Conservation (phyloP, 257 asterid genomes). For the Nicotiana attenuata region DNA sequence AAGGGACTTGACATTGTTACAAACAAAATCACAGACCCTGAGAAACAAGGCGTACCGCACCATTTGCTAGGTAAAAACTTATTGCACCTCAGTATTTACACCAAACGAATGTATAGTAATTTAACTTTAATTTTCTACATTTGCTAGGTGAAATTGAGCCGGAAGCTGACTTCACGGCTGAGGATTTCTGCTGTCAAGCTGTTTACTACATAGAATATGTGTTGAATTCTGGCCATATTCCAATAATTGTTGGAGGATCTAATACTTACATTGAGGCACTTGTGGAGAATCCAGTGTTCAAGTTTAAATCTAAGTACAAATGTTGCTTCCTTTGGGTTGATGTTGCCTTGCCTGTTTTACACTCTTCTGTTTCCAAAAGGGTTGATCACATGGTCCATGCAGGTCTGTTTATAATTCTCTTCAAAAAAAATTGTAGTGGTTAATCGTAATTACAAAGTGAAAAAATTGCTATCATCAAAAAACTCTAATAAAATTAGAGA, state of each 20-base stretch:
- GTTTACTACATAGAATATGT: not conserved
- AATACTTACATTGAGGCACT: constrained; percentile 21
- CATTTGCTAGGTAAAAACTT: constrained; percentile 12
- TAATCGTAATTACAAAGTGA: too few relatives aligned
- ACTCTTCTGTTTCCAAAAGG: constrained; percentile 14
- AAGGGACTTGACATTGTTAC: constrained; percentile 18
- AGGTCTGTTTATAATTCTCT: not conserved
- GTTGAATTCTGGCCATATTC: not conserved
- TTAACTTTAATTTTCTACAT: not conserved
- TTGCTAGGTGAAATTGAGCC: constrained; percentile 8
- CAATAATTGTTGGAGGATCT: constrained; percentile 24
- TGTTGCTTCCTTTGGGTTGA: constrained; percentile 23
- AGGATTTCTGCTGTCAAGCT: constrained; percentile 6
- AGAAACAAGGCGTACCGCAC: constrained; percentile 20
- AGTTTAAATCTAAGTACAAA: constrained; percentile 10
- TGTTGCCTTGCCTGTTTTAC: constrained; percentile 8
- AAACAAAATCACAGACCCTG: constrained; percentile 11
- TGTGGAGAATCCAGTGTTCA: constrained; percentile 15
- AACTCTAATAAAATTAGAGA: too few relatives aligned
- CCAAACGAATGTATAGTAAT: not conserved
- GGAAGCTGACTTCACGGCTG: constrained; percentile 3
- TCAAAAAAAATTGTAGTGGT: too few relatives aligned
- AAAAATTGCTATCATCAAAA: too few relatives aligned
- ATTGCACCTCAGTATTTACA: not conserved
- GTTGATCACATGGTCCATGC: constrained; percentile 20